Base-by-base conservation (phyloP, 2,329 filamentous ascomycete genomes). In the Daldinia sp. region DNA sequence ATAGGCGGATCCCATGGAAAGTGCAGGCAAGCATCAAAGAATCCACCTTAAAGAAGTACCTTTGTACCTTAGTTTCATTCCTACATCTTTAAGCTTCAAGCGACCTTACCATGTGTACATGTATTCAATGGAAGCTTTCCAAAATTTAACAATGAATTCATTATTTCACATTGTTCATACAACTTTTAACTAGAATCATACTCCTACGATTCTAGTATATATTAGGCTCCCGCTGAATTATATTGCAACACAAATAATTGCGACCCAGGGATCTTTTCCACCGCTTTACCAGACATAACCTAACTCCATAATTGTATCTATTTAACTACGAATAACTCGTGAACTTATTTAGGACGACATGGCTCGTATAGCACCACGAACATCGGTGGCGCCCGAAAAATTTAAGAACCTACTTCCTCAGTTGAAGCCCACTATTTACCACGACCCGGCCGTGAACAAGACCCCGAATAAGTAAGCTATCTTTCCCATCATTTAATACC, bases 381-480 rank as follows among this genome's bases (percentile, higher is more conserved):
- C 68, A 23, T 73, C 73, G 6, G 74, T 75, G 51, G 68, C 74
- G 50, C 74, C 74, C 21, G 74, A 76, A 64, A 73, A 71, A 61
- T 70, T 76, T 58, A 76, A 76, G 68, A 66, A 64, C 55, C 65
- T 73, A 10, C 66, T 76, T 25, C 73, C 74, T 29, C 66, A 69
- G 23, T 54, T 76, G 25, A 74, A 73, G 59, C 74, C 74, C 25
- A 75, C 74, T 8, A 70, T 74, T 23, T 76, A 75, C 51, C 70
- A 73, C 39, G 74, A 76, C 52, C 73, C 73, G 8, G 70, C 68
- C 52, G 61, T 70, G 4, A 71, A 57, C 43, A 73, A 75, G 51
- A 66, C 66, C 5, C 48, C 69, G 10, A 72, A 72, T 45, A 75
- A 74, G 74, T 75, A 64, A 58, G 71, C 71, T 72, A 19, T 9